Percentiles rank a stretch among this genome's conserved stretches.
These are phyloP conservation scores for Nakazawaea wyomingensis DNA, from an alignment of 805 yeast species.

Conservation along the genomic window DNA sequence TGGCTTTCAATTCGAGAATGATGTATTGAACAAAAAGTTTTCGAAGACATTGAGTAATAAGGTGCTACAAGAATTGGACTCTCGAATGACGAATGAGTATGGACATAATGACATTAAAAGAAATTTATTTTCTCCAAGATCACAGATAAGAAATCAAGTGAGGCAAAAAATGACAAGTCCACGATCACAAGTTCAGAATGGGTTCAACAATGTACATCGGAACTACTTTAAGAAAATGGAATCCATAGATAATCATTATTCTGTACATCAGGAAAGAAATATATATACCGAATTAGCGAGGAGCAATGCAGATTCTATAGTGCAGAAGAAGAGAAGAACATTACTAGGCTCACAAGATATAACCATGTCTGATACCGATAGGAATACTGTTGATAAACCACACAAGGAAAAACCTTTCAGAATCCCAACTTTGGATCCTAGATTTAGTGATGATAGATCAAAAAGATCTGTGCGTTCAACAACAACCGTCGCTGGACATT, in stretches of 20 bases:
- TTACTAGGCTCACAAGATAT: conserved; percentile 10
- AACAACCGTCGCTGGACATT: neutral
- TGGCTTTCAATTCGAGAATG: conserved; percentile 30
- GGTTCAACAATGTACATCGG: conserved; percentile 41
- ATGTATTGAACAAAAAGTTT: conserved; percentile 39
- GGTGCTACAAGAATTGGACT: conserved; percentile 39
- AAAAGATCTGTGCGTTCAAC: neutral
- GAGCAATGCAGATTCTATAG: conserved; percentile 2
- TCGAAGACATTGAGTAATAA: conserved; percentile 41
- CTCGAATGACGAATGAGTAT: conserved; percentile 26
- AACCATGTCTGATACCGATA: neutral
- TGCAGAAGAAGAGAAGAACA: conserved; percentile 11
- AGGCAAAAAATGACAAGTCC: conserved; percentile 14
- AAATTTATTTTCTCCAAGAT: conserved; percentile 8
- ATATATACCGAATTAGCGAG: neutral
- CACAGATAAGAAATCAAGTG: conserved; percentile 18
- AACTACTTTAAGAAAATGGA: conserved; percentile 46
- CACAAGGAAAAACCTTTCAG: neutral
- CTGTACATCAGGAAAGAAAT: conserved; percentile 23
- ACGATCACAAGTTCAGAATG: conserved; percentile 24
- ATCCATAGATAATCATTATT: conserved; percentile 42
- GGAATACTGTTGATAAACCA: neutral
- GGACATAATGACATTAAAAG: neutral
- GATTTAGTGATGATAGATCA: neutral
- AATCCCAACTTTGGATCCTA: conserved; percentile 2